These are phyloP conservation scores for Wallacemonas sp. DNA, from an alignment of 208 protist genomes.

Conservation along the genomic window DNA sequence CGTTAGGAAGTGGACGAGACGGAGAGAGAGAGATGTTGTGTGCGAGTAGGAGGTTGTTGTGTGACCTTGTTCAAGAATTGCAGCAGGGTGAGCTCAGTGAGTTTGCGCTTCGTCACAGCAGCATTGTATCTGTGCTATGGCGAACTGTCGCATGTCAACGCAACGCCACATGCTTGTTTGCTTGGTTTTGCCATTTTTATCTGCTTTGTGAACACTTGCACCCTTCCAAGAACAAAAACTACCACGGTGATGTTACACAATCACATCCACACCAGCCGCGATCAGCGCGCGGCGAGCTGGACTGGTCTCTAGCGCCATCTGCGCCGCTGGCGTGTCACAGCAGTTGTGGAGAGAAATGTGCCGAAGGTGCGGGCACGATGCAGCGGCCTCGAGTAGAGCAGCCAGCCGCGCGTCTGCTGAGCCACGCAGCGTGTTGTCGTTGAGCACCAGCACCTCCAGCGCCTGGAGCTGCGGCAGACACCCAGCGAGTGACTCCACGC, in stretches of 20 bases:
- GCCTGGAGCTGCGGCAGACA: constrained; percentile 28
- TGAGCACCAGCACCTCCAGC: constrained; percentile 49
- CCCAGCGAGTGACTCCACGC: constrained; percentile 64
- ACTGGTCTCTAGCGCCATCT: not conserved
- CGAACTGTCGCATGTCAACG: too few relatives aligned
- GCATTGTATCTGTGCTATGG: too few relatives aligned
- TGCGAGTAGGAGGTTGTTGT: too few relatives aligned
- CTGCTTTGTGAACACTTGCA: not conserved
- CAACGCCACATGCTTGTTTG: too few relatives aligned
- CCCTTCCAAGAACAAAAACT: too few relatives aligned
- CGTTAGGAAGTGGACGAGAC: too few relatives aligned
- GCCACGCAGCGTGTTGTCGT: constrained; percentile 38
- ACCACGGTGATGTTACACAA: too few relatives aligned
- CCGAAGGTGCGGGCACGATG: not conserved
- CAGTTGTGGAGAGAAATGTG: constrained; percentile 2
- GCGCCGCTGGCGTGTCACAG: not conserved
- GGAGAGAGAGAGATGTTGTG: too few relatives aligned
- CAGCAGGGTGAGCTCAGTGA: too few relatives aligned
- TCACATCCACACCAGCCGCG: constrained; percentile 1
- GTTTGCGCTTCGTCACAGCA: too few relatives aligned
- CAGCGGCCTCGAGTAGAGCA: constrained; percentile 1
- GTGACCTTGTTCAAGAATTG: too few relatives aligned
- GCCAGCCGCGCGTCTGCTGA: not conserved
- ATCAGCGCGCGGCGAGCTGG: not conserved
- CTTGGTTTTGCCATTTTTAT: constrained; percentile 3